A percentile compares a stretch with the other conserved stretches of the same genome.
Conservation (phyloP, 352 stramenopile species). For the Pythium chondricola region DNA sequence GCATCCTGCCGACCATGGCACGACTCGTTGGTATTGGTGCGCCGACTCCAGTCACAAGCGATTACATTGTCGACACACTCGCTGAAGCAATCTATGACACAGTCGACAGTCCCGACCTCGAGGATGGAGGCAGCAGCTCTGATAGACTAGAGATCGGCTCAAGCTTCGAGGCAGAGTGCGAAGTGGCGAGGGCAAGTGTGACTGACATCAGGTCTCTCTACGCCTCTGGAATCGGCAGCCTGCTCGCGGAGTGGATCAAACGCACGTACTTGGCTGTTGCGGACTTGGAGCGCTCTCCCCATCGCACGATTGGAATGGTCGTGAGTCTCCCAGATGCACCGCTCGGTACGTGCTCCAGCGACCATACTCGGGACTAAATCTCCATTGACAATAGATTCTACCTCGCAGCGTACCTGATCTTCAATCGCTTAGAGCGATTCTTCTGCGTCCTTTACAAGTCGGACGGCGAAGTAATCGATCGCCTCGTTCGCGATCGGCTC, state of each 20-base stretch:
- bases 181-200: background rate
- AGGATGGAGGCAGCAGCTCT: too few species aligned
- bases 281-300: too few species aligned
- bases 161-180: background rate
- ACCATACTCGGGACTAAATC: too few species aligned
- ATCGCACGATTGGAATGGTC: background rate
- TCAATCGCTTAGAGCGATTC: background rate
- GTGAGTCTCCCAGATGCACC: background rate
- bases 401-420: slow-evolving; percentile 1
- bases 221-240: slow-evolving; percentile 1
- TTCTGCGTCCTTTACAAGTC: slow-evolving; percentile 13
- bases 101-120: too few species aligned
- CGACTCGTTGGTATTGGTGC: background rate
- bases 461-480: slow-evolving; percentile 5
- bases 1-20: slow-evolving; percentile 15
- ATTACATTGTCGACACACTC: too few species aligned
- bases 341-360: too few species aligned
- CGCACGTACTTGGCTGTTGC: too few species aligned
- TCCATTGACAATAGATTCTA: background rate
- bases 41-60: too few species aligned
- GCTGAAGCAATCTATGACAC: background rate
- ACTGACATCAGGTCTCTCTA: slow-evolving; percentile 7
- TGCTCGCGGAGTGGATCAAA: slow-evolving; percentile 10
- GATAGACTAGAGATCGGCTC: too few species aligned
- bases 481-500: slow-evolving; percentile 17